phyloP scores from a whole-genome alignment of 805 yeast species.

The Jamesozyma lodderae region DNA sequence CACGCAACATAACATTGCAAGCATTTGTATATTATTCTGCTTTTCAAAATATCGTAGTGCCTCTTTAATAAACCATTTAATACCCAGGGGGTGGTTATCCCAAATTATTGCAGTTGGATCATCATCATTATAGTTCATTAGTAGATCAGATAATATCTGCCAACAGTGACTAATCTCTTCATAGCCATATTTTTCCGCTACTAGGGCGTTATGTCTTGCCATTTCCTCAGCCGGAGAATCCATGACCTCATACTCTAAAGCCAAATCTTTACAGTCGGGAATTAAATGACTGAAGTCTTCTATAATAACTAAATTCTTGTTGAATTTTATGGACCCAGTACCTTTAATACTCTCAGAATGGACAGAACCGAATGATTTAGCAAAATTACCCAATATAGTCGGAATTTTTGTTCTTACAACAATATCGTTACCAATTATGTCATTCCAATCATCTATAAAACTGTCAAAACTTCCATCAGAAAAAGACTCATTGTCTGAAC shows the following conservation, averaged over 20 bases:
- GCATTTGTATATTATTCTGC: slow-evolving; percentile 70
- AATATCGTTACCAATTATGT: slow-evolving; percentile 49
- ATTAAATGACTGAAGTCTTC: slow-evolving; percentile 60
- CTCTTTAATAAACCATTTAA: slow-evolving; percentile 52
- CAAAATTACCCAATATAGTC: slow-evolving; percentile 31
- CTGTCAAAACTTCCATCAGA: slow-evolving; percentile 41
- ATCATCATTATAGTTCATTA: slow-evolving; percentile 22
- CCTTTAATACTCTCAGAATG: slow-evolving; percentile 21
- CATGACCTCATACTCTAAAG: slow-evolving; percentile 53
- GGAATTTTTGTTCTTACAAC: slow-evolving; percentile 43
- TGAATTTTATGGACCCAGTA: slow-evolving; percentile 21
- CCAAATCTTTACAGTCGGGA: slow-evolving; percentile 67
- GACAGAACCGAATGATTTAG: slow-evolving; percentile 19
- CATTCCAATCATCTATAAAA: slow-evolving; percentile 61
- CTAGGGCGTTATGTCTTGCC: slow-evolving; percentile 59
- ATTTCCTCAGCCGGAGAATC: slow-evolving; percentile 57
- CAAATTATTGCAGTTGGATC: slow-evolving; percentile 44
- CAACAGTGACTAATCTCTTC: slow-evolving; percentile 65
- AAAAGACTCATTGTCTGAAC: slow-evolving; percentile 21
- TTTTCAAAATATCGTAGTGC: slow-evolving; percentile 57
- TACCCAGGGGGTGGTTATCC: slow-evolving; percentile 78
- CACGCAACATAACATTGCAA: slow-evolving; percentile 79
- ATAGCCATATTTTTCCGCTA: slow-evolving; percentile 57
- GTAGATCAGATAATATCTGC: slow-evolving; percentile 44
- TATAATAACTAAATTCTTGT: slow-evolving; percentile 50